Evolutionary conservation across 2,329 filamentous ascomycete genomes (phyloP), one percentile per base, ranked within the genome.

Genomic region (Alternaria viburni): DNA sequence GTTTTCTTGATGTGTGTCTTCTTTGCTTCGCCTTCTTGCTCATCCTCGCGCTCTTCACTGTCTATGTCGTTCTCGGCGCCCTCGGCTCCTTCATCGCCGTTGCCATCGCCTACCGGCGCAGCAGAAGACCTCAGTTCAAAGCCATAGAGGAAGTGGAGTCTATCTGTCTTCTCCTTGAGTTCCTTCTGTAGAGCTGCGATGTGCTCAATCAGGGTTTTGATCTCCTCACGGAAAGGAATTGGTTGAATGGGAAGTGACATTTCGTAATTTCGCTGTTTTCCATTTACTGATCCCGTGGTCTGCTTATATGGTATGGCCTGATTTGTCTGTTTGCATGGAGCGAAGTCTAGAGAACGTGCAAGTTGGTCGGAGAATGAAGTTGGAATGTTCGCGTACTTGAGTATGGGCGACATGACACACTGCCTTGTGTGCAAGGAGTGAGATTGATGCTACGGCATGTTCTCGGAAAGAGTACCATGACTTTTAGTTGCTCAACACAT

Each of bases 251-350:
- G 36, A 41, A 41, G n/a, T 41, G 36, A 41, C 36, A 41, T 41
- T 41, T 41, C n/a, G 36, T 41, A 6, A 41, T 41, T 3, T 41
- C 3, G 3, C 1, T 41, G 36, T 41, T 41, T 41, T 41, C 5
- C 5, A 17, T 17, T 41, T 0, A 6, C 36, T 11, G 0, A 3
- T 11, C 36, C 9, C 2, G 9, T 41, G n/a, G 36, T 41, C 0
- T 41, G 11, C 5, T 3, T 41, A 11, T 41, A 41, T 41, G n/a
- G 36, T 2, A 41, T 1, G 36, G 3, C 36, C 36, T 17, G 15
- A 9, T 41, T 41, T 41, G 36, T 41, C 36, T 41, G n/a, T 41
- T 41, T 17, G 36, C 1, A 41, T 41, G 3, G n/a, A 0, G 0
- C 0, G 36, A 11, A 17, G n/a, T 6, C 8, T 0, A 17, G 0